A percentile compares a stretch with the other conserved stretches of the same genome.
These are phyloP conservation scores for Helichrysum umbraculigerum DNA, from an alignment of 129 eudicot species.

Conservation along the genomic window DNA sequence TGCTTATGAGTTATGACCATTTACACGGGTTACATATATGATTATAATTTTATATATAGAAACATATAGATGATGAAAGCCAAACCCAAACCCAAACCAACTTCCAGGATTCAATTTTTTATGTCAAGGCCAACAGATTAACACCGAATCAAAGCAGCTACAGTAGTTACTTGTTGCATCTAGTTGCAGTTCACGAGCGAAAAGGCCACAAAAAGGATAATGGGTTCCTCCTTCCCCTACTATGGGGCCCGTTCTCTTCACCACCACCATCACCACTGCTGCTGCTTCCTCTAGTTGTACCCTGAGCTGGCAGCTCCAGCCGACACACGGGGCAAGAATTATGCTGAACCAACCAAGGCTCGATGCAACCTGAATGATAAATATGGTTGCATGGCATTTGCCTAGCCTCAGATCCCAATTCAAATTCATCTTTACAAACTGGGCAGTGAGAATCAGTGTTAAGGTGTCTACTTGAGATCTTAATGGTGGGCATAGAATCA, in stretches of 20 bases:
- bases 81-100: constrained; percentile 20
- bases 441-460: constrained; percentile 90
- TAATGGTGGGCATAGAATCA: constrained; percentile 88
- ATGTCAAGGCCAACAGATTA: constrained; percentile 5
- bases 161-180: constrained; percentile 5
- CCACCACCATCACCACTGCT: constrained; percentile 30
- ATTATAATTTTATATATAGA: constrained; percentile 26
- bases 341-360: constrained; percentile 92
- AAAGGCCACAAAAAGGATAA: constrained; percentile 81
- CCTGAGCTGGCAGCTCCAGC: constrained; percentile 67
- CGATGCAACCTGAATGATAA: constrained; percentile 86
- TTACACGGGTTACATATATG: constrained; percentile 18
- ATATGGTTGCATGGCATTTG: constrained; percentile 90
- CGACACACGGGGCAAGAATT: constrained; percentile 97
- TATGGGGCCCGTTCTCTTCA: constrained; percentile 36
- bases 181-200: constrained; percentile 41
- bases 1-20: constrained; percentile 27
- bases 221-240: constrained; percentile 68
- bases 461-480: constrained; percentile 68
- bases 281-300: constrained; percentile 40
- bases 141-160: constrained; percentile 11
- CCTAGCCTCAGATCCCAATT: constrained; percentile 78
- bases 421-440: constrained; percentile 84
- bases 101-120: constrained; percentile 12
- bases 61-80: constrained; percentile 17